Evolutionary conservation across 805 yeast genomes (phyloP), one percentile per base, ranked within the genome.

Genomic region (Nakazawaea populi): DNA sequence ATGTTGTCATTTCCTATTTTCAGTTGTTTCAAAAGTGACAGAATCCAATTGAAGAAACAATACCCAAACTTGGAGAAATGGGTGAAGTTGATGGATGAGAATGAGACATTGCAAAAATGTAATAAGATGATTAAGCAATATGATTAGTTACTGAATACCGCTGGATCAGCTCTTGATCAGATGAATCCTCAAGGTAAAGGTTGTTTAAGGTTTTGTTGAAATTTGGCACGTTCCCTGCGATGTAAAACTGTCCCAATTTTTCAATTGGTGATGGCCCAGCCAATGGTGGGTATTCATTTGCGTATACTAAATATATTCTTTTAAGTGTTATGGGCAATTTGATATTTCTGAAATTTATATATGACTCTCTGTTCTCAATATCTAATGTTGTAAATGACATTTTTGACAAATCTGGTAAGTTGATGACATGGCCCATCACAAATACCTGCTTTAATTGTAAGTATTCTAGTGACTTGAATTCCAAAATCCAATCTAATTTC

Each of bases 1-100:
- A 72, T 82, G 48, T 63, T 81, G 55, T 61, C 70, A 0, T 82
- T 74, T 65, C 83, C 84, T 0, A 34, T 70, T 28, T 28, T 30
- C 28, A 38, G 42, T 31, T 32, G 38, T 5, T 30, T 44, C 41
- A 14, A 31, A 28, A 18, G 35, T 24, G 40, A 32, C 29, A 35
- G 51, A 14, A 27, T 48, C 41, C 27, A 11, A n/a, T 24, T 44
- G 32, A 37, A 43, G 10, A 44, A 31, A 29, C 14, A 34, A 8
- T 50, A 50, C 28, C 52, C 52, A 9, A 44, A 44, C 34, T 34
- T 49, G 28, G 24, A 31, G n/a, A 44, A 34, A 40, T 49, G 52
- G 52, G 24, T 40, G 12, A 32, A 29, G 5, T 14, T 30, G 37
- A 37, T 48, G 29, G 29, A 35, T 7, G 9, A 18, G 5, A 47